Conservation (phyloP, 768 basidiomycete genomes). For the Exsudoporus frostii region DNA sequence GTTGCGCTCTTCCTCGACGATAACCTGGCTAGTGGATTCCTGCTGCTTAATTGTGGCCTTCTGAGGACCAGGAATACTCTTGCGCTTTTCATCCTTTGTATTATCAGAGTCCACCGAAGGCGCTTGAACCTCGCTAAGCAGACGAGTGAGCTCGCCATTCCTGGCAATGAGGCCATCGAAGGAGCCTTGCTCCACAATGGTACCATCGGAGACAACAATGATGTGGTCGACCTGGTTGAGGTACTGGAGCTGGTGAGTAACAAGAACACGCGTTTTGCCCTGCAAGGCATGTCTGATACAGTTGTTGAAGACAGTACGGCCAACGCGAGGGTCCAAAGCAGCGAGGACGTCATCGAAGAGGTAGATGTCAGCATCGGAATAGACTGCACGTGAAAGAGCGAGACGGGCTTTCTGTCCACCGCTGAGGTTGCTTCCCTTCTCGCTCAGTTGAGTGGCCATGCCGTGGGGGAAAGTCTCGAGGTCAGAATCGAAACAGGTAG, state of each 20-base stretch:
- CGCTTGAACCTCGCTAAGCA: constrained; percentile 22
- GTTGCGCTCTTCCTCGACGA: constrained; percentile 26
- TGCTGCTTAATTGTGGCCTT: constrained; percentile 10
- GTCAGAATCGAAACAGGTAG: constrained; percentile 29
- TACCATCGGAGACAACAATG: constrained; percentile 45
- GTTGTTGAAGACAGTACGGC: constrained; percentile 31
- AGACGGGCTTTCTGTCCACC: constrained; percentile 52
- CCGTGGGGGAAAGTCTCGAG: constrained; percentile 28
- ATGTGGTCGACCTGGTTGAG: constrained; percentile 41
- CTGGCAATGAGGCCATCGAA: constrained; percentile 37
- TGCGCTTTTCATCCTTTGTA: constrained; percentile 19
- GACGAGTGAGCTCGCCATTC: constrained; percentile 26
- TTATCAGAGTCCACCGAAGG: constrained; percentile 6
- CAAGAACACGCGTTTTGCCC: constrained; percentile 27
- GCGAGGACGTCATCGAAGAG: constrained; percentile 47
- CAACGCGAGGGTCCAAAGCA: constrained; percentile 45
- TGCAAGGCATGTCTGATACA: constrained; percentile 23
- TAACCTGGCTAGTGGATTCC: constrained; percentile 13
- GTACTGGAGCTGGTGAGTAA: constrained; percentile 32
- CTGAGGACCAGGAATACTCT: constrained; percentile 11
- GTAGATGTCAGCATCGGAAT: constrained; percentile 40
- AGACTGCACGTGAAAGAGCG: constrained; percentile 44
- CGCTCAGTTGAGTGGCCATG: constrained; percentile 43
- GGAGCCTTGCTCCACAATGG: constrained; percentile 43
- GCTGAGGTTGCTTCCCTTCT: constrained; percentile 42